Evolutionary conservation across 345 rosid species (phyloP).

Genomic region (Tarenaya hassleriana): DNA sequence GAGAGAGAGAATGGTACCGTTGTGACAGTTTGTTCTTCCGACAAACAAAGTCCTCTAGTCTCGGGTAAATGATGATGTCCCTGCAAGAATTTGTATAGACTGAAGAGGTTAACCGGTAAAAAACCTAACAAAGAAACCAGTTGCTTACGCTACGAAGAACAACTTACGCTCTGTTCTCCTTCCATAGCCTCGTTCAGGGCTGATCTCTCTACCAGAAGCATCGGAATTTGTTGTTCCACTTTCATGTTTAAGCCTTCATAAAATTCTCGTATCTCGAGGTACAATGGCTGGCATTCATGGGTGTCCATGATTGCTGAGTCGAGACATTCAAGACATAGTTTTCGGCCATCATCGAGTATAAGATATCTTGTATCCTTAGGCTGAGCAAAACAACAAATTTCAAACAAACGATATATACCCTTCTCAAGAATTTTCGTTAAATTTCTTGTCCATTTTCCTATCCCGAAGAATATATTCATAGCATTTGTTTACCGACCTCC

Average conservation of each 20-base stretch:
- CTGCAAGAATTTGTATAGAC: constrained; percentile 27
- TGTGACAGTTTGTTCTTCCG: constrained; percentile 87
- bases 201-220: constrained; percentile 71
- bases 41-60: constrained; percentile 97
- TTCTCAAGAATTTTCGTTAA: neutral
- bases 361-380: constrained; percentile 38
- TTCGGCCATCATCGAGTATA: constrained; percentile 54
- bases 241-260: constrained; percentile 74
- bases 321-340: constrained; percentile 70
- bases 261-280: constrained; percentile 66
- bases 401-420: neutral
- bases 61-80: constrained; percentile 97
- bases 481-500: constrained; percentile 57
- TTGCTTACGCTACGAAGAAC: too few species aligned
- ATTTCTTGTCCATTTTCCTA: too few species aligned
- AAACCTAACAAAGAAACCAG: too few species aligned
- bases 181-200: constrained; percentile 71
- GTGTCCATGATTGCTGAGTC: constrained; percentile 75
- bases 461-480: neutral
- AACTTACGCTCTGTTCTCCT: constrained; percentile 52
- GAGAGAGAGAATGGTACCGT: constrained; percentile 39
- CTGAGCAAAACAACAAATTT: constrained; percentile 18
- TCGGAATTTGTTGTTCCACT: constrained; percentile 65
- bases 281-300: constrained; percentile 68
- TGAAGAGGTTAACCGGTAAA: neutral